These are phyloP conservation scores for Brassica rapa DNA, from an alignment of 345 rosid genomes.

Conservation along the genomic window DNA sequence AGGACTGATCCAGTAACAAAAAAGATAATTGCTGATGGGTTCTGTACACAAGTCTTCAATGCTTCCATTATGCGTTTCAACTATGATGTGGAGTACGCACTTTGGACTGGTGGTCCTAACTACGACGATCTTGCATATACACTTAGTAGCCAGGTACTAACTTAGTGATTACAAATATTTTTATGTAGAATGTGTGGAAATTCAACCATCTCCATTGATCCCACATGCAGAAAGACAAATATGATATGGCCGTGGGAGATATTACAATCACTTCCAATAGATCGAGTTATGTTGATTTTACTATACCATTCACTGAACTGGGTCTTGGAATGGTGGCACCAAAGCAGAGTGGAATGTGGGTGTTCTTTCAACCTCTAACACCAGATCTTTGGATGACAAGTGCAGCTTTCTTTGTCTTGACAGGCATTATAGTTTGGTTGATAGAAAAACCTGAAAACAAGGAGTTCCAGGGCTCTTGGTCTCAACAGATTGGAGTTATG, in stretches of 20 bases:
- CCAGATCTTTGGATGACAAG: constrained; percentile 52
- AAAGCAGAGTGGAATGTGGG: constrained; percentile 45
- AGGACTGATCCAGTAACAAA: constrained; percentile 24
- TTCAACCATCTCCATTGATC: background rate
- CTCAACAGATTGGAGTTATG: constrained; percentile 43
- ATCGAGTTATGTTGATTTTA: constrained; percentile 47
- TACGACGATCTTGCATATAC: constrained; percentile 27
- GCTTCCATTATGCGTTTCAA: constrained; percentile 28
- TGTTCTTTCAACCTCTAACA: constrained; percentile 55
- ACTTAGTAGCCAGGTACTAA: constrained; percentile 30
- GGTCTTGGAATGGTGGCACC: constrained; percentile 52
- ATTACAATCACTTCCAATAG: constrained; percentile 45
- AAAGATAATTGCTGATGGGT: background rate
- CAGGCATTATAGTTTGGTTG: constrained; percentile 53
- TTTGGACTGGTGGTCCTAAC: constrained; percentile 24
- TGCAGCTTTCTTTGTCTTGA: constrained; percentile 45
- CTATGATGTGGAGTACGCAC: constrained; percentile 31
- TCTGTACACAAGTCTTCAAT: constrained; percentile 31
- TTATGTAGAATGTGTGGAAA: background rate
- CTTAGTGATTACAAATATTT: background rate
- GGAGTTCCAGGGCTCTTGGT: constrained; percentile 48
- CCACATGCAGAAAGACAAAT: constrained; percentile 39
- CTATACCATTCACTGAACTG: constrained; percentile 49
- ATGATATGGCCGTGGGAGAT: constrained; percentile 53
- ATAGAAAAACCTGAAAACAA: constrained; percentile 46